phyloP scores from a whole-genome alignment of 306 rosid genomes.

The Cucurbita ficifolia region DNA sequence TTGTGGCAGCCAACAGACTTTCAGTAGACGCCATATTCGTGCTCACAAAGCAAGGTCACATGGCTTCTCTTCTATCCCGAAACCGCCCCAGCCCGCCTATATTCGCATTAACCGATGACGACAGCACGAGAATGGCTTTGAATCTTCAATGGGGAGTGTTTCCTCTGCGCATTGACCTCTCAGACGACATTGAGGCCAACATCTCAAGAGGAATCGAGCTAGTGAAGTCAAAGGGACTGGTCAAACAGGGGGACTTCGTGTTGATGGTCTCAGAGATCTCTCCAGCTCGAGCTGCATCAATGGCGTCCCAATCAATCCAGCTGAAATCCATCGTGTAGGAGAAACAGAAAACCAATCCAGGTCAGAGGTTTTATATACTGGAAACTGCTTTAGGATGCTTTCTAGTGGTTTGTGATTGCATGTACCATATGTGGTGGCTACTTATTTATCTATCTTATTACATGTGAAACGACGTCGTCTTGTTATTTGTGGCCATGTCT shows the following conservation, averaged over 20 bases:
- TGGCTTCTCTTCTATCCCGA: conserved; percentile 80
- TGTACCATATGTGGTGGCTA: background rate
- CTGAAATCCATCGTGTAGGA: conserved; percentile 44
- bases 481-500: background rate
- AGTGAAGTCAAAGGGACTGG: conserved; percentile 43
- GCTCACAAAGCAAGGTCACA: conserved; percentile 60
- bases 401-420: background rate
- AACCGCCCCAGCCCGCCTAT: conserved; percentile 79
- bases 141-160: conserved; percentile 78
- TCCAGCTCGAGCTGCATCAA: conserved; percentile 32
- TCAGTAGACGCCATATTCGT: conserved; percentile 88
- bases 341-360: background rate
- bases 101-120: conserved; percentile 62
- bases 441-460: background rate
- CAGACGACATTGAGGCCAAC: conserved; percentile 64
- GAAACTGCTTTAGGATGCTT: background rate
- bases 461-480: background rate
- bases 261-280: conserved; percentile 62
- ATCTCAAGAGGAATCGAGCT: conserved; percentile 39
- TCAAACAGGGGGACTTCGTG: conserved; percentile 48
- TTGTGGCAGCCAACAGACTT: conserved; percentile 74
- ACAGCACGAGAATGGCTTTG: conserved; percentile 53
- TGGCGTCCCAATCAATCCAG: conserved; percentile 67
- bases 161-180: conserved; percentile 48
- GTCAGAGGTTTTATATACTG: background rate